phyloP scores from a whole-genome alignment of 2,329 filamentous ascomycete species.

The Acarospora socialis region DNA sequence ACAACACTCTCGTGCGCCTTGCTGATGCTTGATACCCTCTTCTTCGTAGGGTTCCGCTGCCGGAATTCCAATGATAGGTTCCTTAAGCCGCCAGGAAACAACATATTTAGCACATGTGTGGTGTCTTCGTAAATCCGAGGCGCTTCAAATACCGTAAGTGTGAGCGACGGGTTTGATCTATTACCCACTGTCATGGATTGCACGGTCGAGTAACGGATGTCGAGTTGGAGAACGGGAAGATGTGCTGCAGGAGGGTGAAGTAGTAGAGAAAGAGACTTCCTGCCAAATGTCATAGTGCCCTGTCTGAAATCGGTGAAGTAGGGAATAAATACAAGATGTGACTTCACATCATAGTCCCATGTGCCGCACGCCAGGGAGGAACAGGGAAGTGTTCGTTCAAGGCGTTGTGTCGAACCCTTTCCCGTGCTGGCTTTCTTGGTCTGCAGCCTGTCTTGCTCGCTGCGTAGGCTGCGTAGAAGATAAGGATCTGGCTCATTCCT shows the following conservation, averaged over 20 bases:
- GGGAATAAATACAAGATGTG: conserved; percentile 27
- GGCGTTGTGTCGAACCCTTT: conserved; percentile 9
- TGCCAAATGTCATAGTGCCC: conserved; percentile 25
- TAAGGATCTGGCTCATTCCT: conserved; percentile 23
- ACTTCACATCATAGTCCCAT: conserved; percentile 28
- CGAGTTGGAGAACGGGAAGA: conserved; percentile 19
- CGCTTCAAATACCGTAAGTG: conserved; percentile 24
- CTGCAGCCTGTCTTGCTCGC: conserved; percentile 15
- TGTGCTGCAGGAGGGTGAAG: conserved; percentile 2
- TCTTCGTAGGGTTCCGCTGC: conserved; percentile 9
- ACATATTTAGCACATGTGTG: conserved; percentile 6
- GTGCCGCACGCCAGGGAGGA: conserved; percentile 28
- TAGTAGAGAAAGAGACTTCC: conserved; percentile 19
- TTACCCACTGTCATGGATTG: conserved; percentile 23
- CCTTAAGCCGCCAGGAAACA: conserved; percentile 18
- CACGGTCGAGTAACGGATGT: conserved; percentile 30
- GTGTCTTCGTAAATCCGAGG: conserved; percentile 27
- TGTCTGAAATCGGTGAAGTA: conserved; percentile 27
- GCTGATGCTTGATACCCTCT: conserved; percentile 25
- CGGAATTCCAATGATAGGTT: conserved; percentile 13
- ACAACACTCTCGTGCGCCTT: conserved; percentile 25
- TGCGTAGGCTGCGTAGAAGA: conserved; percentile 24
- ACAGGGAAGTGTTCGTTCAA: no score
- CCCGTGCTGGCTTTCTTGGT: conserved; percentile 12
- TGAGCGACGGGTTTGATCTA: conserved; percentile 20